Conservation (phyloP, 768 basidiomycete species). For the Boletus subparvulus region DNA sequence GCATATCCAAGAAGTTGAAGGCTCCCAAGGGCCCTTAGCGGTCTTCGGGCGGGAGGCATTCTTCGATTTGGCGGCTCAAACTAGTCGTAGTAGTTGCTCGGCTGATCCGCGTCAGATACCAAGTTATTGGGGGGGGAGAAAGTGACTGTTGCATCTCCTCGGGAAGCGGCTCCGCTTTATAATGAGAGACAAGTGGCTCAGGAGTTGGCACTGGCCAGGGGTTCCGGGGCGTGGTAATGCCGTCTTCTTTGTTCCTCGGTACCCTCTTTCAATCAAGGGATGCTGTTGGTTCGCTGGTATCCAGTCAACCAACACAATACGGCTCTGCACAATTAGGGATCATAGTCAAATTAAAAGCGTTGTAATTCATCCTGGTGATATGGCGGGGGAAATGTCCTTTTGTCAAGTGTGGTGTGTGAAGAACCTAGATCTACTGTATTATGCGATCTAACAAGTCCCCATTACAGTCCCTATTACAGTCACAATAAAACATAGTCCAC, state of each 20-base stretch:
- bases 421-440: too few species aligned
- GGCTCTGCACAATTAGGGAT: background rate
- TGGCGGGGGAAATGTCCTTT: background rate
- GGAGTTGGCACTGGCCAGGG: background rate
- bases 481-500: background rate
- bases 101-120: background rate
- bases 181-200: background rate
- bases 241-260: slow-evolving; percentile 7
- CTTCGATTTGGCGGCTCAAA: background rate
- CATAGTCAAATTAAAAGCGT: background rate
- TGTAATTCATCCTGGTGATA: background rate
- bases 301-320: slow-evolving; percentile 14
- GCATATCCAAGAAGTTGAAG: slow-evolving; percentile 21
- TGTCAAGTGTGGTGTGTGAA: background rate
- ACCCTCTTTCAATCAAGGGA: background rate
- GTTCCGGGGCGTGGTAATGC: background rate
- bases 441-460: too few species aligned
- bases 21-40: slow-evolving; percentile 19
- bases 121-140: background rate
- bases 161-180: slow-evolving; percentile 7
- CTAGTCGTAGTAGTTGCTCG: background rate
- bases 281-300: slow-evolving; percentile 1
- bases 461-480: background rate
- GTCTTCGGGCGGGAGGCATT: slow-evolving; percentile 25
- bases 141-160: background rate